phyloP scores from a whole-genome alignment of 2,329 filamentous ascomycete species.

The Colletotrichum simmondsii region DNA sequence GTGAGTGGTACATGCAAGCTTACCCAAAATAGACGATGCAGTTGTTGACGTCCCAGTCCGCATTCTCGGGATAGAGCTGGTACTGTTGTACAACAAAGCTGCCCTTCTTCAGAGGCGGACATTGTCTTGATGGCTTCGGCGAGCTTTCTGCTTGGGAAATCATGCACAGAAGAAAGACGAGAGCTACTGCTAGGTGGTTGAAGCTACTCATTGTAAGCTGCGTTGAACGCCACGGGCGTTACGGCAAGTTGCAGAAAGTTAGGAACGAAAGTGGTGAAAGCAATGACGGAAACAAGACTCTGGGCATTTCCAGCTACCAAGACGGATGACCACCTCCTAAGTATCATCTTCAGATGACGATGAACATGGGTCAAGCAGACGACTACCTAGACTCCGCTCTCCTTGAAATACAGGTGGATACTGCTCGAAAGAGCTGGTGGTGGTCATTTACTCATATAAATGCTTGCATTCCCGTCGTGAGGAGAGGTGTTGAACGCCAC shows the following conservation, averaged over 20 bases:
- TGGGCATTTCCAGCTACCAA: not conserved
- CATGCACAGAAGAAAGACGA: not conserved
- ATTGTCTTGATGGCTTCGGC: constrained; percentile 4
- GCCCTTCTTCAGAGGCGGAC: constrained; percentile 36
- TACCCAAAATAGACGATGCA: constrained; percentile 47
- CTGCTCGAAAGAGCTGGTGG: not conserved
- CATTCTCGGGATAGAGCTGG: constrained; percentile 50
- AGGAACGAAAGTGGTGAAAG: not conserved
- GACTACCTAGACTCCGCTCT: not conserved
- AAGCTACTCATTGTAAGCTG: not conserved
- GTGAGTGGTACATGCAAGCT: not conserved
- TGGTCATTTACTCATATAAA: not conserved
- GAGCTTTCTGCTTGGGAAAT: not conserved
- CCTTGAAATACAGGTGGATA: not conserved
- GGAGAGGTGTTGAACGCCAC: not conserved
- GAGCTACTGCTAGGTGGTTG: not conserved
- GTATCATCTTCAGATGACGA: not conserved
- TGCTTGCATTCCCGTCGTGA: not conserved
- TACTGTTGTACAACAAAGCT: constrained; percentile 41
- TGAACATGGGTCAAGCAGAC: not conserved
- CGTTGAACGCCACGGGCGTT: not conserved
- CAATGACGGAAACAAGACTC: not conserved
- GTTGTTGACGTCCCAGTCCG: constrained; percentile 45
- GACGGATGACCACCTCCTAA: not conserved
- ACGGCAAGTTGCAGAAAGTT: not conserved